Base-by-base conservation (phyloP, 2,329 filamentous ascomycete genomes). In the Penicillium capsulatum region DNA sequence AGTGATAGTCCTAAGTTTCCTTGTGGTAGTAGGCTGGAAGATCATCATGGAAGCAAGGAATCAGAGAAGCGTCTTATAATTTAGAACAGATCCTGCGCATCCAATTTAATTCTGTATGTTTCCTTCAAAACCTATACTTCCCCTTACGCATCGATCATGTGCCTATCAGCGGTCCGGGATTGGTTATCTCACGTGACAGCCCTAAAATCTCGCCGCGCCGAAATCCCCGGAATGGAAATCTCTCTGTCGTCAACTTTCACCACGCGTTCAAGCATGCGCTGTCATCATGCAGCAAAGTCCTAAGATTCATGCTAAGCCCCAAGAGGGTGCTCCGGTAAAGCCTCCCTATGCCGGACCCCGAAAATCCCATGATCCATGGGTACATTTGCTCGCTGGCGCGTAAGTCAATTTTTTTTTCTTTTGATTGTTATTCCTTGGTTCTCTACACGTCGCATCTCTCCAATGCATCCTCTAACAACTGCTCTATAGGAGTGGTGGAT, bases 401-500 rank as follows among this genome's bases (percentile, higher is more conserved):
- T 63, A 55, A 54, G 60, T 53, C n/a, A n/a, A n/a, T n/a, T n/a
- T n/a, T n/a, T n/a, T n/a, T n/a, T n/a, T n/a, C n/a, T 22, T 22
- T 22, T 22, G 9, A 5, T 37, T 37, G 5, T 22, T 22, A 22
- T 22, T 22, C 9, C 19, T 22, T 38, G 14, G 11, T 20, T 40
- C 24, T 22, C 16, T 28, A 11, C 6, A n/a, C 16, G 27, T 39
- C 39, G 37, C 26, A 22, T 36, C 9, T 27, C 4, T 19, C n/a
- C 31, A 13, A 24, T 20, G 9, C 2, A 13, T 30, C 34, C 22
- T 19, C 17, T 35, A 38, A 46, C 38, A 37, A 16, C 15, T 17
- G 13, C 11, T 14, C 4, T 28, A 28, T n/a, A 61, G 59, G 47
- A 51, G 50, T 41, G 89, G 88, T 38, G 91, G 91, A 30, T 86